These are phyloP conservation scores for Diplodia intermedia DNA, from an alignment of 2,329 filamentous ascomycete genomes.

Conservation along the genomic window DNA sequence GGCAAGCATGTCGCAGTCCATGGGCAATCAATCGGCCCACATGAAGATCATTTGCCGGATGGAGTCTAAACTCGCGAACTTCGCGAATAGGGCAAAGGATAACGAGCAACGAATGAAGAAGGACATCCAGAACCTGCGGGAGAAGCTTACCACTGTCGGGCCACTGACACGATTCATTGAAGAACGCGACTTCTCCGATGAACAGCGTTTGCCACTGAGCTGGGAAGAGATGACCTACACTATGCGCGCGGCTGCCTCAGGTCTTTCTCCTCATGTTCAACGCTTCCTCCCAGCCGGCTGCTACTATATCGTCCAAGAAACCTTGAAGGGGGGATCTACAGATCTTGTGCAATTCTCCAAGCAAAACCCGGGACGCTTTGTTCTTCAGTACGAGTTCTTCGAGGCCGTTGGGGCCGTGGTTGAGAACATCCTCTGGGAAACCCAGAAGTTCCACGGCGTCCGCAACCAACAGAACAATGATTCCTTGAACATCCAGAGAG, in stretches of 20 bases:
- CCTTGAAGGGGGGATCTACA: neutral
- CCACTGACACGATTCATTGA: neutral
- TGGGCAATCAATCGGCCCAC: too few relatives aligned
- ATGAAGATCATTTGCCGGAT: neutral
- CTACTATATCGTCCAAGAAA: neutral
- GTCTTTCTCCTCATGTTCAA: neutral
- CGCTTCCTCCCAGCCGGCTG: neutral
- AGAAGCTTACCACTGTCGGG: neutral
- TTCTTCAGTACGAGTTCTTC: neutral
- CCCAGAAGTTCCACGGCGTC: neutral
- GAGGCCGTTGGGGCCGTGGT: neutral
- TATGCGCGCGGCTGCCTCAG: neutral
- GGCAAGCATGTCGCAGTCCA: neutral
- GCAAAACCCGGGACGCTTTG: neutral
- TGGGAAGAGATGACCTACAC: slow-evolving; percentile 7
- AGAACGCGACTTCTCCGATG: neutral
- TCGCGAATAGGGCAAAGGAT: neutral
- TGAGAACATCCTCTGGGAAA: neutral
- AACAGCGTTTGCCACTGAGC: neutral
- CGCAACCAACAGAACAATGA: neutral
- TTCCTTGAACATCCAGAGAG: neutral
- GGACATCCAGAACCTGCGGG: neutral
- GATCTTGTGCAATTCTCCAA: neutral
- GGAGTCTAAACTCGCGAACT: neutral
- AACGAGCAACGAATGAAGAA: neutral